Percentiles rank a stretch among this genome's conserved stretches.
These are phyloP conservation scores for Sclerotiophoma versabilis DNA, from an alignment of 2,329 filamentous ascomycete genomes.

Conservation along the genomic window DNA sequence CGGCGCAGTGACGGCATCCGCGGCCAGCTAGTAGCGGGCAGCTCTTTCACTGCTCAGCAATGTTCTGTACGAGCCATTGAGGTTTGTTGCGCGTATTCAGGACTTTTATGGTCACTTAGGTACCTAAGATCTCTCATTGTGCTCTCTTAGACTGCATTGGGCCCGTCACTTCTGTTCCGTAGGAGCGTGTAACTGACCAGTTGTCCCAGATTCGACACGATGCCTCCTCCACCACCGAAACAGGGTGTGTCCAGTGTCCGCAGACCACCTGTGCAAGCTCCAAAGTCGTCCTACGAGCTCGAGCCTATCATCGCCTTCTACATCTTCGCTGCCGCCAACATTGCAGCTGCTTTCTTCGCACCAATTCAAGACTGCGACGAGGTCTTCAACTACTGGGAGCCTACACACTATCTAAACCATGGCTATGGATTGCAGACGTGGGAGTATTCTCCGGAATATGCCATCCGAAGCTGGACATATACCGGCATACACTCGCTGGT, in stretches of 20 bases:
- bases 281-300: slow-evolving; percentile 53
- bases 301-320: slow-evolving; percentile 81
- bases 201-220: slow-evolving; percentile 12
- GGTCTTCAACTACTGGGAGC: slow-evolving; percentile 99
- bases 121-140: not conserved
- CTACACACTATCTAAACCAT: slow-evolving; percentile 90
- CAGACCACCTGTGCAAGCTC: not conserved
- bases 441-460: slow-evolving; percentile 96
- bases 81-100: slow-evolving; percentile 24
- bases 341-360: slow-evolving; percentile 79
- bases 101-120: not conserved
- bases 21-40: slow-evolving; percentile 9
- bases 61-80: slow-evolving; percentile 10
- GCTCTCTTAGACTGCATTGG: not conserved
- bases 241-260: slow-evolving; percentile 11
- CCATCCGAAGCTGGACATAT: slow-evolving; percentile 96
- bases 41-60: slow-evolving; percentile 10
- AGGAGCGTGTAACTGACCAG: slow-evolving; percentile 30
- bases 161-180: not conserved
- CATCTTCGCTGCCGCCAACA: slow-evolving; percentile 75
- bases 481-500: slow-evolving; percentile 78
- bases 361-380: slow-evolving; percentile 99
- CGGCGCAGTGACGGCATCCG: slow-evolving; percentile 17
- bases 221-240: slow-evolving; percentile 13
- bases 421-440: slow-evolving; percentile 95